Evolutionary conservation across 2,329 filamentous ascomycete species (phyloP).

Genomic region (Leptoxyphium fumago): DNA sequence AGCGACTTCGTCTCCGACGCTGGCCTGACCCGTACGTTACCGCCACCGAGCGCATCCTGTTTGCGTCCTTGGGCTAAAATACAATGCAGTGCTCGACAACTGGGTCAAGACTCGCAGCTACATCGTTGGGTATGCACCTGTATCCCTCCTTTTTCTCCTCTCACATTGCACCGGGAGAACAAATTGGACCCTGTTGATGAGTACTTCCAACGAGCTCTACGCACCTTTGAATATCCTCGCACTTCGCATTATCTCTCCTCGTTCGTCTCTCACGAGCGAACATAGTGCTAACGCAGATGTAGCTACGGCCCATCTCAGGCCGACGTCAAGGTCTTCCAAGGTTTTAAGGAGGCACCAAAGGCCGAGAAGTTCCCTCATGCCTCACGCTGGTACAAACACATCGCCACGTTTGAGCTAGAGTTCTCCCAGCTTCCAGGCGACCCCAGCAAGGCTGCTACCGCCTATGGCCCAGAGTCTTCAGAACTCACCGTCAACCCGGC

Average conservation of each 20-base stretch:
- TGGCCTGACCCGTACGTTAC: no score
- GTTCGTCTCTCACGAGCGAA: slow-evolving; percentile 11
- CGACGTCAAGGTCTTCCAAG: slow-evolving; percentile 92
- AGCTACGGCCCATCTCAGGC: slow-evolving; percentile 64
- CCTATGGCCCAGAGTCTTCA: slow-evolving; percentile 73
- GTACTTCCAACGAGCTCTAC: slow-evolving; percentile 61
- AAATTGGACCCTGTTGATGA: slow-evolving; percentile 97
- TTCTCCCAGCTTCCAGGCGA: slow-evolving; percentile 86
- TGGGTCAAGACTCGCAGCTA: slow-evolving; percentile 66
- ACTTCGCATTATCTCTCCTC: no score
- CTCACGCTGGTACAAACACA: slow-evolving; percentile 98
- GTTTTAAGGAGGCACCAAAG: slow-evolving; percentile 59
- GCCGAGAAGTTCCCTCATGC: slow-evolving; percentile 83
- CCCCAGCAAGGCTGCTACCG: slow-evolving; percentile 69
- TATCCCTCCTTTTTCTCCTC: no score
- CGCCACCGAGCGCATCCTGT: slow-evolving; percentile 48
- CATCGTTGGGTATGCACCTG: slow-evolving; percentile 67
- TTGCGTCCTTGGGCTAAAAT: no score
- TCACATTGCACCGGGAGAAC: no score
- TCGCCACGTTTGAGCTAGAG: slow-evolving; percentile 81
- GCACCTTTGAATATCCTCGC: slow-evolving; percentile 56
- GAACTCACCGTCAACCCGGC: slow-evolving; percentile 74
- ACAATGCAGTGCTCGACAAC: slow-evolving; percentile 58
- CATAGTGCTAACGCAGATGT: slow-evolving; percentile 6
- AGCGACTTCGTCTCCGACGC: slow-evolving; percentile 51